These are phyloP conservation scores for Mortierella alpina DNA, from an alignment of 192 early-diverging fungal genomes.

Conservation along the genomic window DNA sequence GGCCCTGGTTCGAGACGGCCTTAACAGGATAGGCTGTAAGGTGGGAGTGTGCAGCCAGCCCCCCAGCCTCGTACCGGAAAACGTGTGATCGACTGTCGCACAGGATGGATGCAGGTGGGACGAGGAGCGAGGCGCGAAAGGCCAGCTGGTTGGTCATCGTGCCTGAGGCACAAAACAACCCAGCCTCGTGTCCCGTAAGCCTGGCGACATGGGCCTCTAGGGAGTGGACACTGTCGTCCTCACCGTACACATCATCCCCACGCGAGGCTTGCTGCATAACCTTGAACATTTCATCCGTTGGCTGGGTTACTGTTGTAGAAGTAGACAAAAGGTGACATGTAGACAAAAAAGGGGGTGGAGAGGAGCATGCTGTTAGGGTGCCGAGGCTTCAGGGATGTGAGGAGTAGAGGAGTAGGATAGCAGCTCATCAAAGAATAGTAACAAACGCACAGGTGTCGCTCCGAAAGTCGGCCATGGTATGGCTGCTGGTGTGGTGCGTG, in stretches of 20 bases:
- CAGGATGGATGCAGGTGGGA: constrained; percentile 84
- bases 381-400: not conserved
- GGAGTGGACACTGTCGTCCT: constrained; percentile 74
- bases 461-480: constrained; percentile 53
- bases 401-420: not conserved
- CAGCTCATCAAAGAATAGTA: not conserved
- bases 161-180: constrained; percentile 82
- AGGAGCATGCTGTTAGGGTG: not conserved
- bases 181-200: constrained; percentile 81
- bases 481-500: too few relatives aligned
- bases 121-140: constrained; percentile 76
- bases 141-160: constrained; percentile 89
- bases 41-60: constrained; percentile 79
- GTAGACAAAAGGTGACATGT: not conserved
- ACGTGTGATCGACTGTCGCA: constrained; percentile 84
- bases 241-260: constrained; percentile 72
- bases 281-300: constrained; percentile 71
- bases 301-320: constrained; percentile 50
- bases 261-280: constrained; percentile 64
- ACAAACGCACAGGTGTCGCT: constrained; percentile 59
- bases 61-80: constrained; percentile 81
- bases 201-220: constrained; percentile 75
- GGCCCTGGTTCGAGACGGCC: constrained; percentile 54
- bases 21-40: constrained; percentile 72
- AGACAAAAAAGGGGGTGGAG: not conserved